phyloP scores from a whole-genome alignment of 2,329 filamentous ascomycete species.

The Trichophaea hybrida region DNA sequence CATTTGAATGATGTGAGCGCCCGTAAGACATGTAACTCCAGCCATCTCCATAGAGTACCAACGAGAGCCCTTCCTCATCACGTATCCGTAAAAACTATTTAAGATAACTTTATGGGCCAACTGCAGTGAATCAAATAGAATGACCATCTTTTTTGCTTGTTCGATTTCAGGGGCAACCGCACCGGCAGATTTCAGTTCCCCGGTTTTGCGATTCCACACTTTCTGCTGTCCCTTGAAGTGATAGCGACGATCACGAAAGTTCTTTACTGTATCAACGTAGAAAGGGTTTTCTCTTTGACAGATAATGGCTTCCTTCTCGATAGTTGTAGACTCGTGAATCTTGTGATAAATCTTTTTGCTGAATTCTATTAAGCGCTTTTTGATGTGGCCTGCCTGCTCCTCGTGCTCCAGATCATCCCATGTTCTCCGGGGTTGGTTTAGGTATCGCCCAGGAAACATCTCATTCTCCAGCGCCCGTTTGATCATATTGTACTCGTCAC shows the following conservation, averaged over 20 bases:
- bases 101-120: slow-evolving; percentile 97
- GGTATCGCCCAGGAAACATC: slow-evolving; percentile 65
- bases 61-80: slow-evolving; percentile 95
- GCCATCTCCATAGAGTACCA: slow-evolving; percentile 99
- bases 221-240: slow-evolving; percentile 98
- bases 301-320: slow-evolving; percentile 89
- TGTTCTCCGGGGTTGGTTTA: slow-evolving; percentile 53
- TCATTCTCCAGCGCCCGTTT: slow-evolving; percentile 82
- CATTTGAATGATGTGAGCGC: slow-evolving; percentile 92
- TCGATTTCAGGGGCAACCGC: slow-evolving; percentile 66
- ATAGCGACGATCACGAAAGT: slow-evolving; percentile 92
- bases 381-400: slow-evolving; percentile 65
- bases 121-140: slow-evolving; percentile 89
- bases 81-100: slow-evolving; percentile 98
- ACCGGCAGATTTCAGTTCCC: slow-evolving; percentile 67
- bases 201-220: slow-evolving; percentile 95
- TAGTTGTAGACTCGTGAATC: slow-evolving; percentile 87
- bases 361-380: slow-evolving; percentile 80
- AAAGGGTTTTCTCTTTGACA: slow-evolving; percentile 97
- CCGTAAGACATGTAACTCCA: slow-evolving; percentile 91
- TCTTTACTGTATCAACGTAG: slow-evolving; percentile 89
- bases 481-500: slow-evolving; percentile 99
- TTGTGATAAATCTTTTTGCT: slow-evolving; percentile 99
- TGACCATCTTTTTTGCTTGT: slow-evolving; percentile 95
- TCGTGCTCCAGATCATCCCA: slow-evolving; percentile 72